phyloP scores from a whole-genome alignment of 371 early-diverging fungal species.

The Nosema bombycis region DNA sequence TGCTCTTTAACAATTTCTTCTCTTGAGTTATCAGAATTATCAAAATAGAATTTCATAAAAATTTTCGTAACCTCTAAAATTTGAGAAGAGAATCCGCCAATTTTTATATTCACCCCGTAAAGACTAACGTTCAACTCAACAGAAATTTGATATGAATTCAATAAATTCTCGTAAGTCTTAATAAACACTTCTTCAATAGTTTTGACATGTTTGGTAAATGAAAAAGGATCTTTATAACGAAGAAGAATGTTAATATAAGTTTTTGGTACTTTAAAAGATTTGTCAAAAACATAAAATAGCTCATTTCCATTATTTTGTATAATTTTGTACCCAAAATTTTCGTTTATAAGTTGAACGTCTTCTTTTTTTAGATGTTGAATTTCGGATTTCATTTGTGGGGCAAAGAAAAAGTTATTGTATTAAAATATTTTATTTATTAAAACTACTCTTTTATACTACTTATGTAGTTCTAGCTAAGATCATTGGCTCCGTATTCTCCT shows the following conservation, averaged over 20 bases:
- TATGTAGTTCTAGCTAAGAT: too few species aligned
- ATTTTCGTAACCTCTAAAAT: background rate
- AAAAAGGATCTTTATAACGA: background rate
- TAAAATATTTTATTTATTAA: too few species aligned
- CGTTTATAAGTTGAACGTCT: too few species aligned
- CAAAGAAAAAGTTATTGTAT: too few species aligned
- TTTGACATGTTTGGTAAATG: background rate
- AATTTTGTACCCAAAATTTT: too few species aligned
- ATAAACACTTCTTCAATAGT: background rate
- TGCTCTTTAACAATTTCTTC: background rate
- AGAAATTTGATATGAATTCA: background rate
- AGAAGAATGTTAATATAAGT: background rate
- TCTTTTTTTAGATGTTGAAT: too few species aligned
- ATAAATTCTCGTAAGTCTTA: background rate
- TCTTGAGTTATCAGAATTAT: background rate
- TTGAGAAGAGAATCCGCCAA: background rate
- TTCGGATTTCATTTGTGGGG: too few species aligned
- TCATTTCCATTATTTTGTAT: too few species aligned
- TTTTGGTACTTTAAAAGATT: background rate
- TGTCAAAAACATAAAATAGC: slow-evolving; percentile 13
- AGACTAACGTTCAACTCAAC: background rate
- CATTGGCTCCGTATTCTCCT: too few species aligned
- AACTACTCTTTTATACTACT: too few species aligned
- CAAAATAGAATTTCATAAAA: background rate
- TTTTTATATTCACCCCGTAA: background rate